Evolutionary conservation across 306 rosid genomes (phyloP).

Genomic region (Gillenia trifoliata): DNA sequence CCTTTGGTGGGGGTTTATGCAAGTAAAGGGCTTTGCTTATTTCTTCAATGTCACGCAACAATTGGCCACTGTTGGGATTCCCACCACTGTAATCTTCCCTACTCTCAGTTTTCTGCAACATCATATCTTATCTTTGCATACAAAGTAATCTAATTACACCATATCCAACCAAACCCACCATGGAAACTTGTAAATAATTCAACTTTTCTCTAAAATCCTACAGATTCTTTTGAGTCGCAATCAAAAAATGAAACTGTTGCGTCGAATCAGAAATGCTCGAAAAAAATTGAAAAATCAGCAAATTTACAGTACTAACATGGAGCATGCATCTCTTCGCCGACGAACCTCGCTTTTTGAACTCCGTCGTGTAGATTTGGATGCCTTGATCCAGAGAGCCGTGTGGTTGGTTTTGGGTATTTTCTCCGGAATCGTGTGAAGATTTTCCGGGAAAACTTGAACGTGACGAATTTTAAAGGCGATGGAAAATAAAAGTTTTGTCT

Average conservation of each 20-base stretch:
- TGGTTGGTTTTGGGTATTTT: not conserved
- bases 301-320: constrained; percentile 4
- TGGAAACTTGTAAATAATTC: not conserved
- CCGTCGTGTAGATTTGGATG: not conserved
- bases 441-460: not conserved
- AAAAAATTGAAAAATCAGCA: not conserved
- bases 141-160: constrained; percentile 15
- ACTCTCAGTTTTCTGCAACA: constrained; percentile 36
- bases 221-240: not conserved
- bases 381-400: not conserved
- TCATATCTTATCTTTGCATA: constrained; percentile 19
- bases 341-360: not conserved
- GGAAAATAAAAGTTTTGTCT: constrained; percentile 5
- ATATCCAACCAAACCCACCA: constrained; percentile 11
- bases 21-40: constrained; percentile 75
- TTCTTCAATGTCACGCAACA: constrained; percentile 69
- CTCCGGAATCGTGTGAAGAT: constrained; percentile 12
- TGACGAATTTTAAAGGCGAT: not conserved
- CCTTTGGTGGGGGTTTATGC: constrained; percentile 35
- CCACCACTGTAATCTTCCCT: constrained; percentile 20
- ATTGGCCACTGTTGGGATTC: constrained; percentile 30
- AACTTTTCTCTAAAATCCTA: not conserved
- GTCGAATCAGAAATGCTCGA: not conserved
- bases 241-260: not conserved
- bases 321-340: not conserved